Conservation (phyloP, 768 basidiomycete species). For the Boletus sp. region DNA sequence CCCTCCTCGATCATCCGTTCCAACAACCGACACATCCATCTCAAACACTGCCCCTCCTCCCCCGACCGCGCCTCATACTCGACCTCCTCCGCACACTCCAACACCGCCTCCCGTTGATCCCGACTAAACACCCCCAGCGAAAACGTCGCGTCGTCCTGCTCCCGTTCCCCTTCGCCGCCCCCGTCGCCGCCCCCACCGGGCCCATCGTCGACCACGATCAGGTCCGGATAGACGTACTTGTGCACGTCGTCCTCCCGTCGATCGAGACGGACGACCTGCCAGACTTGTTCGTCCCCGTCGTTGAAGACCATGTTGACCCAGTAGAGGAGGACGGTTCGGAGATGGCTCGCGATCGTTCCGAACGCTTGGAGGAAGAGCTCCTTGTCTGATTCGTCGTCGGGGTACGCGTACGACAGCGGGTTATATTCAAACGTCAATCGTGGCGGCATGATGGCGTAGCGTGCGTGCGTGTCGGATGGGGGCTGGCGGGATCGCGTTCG, state of each 20-base stretch:
- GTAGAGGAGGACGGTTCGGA: slow-evolving; percentile 21
- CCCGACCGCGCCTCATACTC: slow-evolving; percentile 8
- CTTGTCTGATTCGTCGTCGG: slow-evolving; percentile 28
- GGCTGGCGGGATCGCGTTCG: background rate
- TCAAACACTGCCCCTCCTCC: slow-evolving; percentile 5
- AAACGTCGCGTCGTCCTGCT: slow-evolving; percentile 8
- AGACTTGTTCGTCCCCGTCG: slow-evolving; percentile 23
- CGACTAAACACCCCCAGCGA: slow-evolving; percentile 18
- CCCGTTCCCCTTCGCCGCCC: slow-evolving; percentile 7
- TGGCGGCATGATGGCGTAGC: slow-evolving; percentile 1
- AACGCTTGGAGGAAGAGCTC: slow-evolving; percentile 24
- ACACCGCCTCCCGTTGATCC: slow-evolving; percentile 27
- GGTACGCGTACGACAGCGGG: slow-evolving; percentile 17
- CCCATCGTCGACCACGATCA: slow-evolving; percentile 30
- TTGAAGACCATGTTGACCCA: slow-evolving; percentile 26
- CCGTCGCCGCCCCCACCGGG: no score
- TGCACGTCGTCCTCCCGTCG: slow-evolving; percentile 2
- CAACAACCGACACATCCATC: slow-evolving; percentile 23
- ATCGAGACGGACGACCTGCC: slow-evolving; percentile 29
- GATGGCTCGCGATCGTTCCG: background rate
- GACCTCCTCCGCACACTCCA: slow-evolving; percentile 29
- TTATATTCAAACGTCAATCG: slow-evolving; percentile 23
- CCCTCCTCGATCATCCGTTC: slow-evolving; percentile 12
- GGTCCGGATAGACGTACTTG: slow-evolving; percentile 28
- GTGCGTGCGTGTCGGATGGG: background rate